Evolutionary conservation across 2,329 filamentous ascomycete genomes (phyloP).

Genomic region (Magnaporthiopsis poae): DNA sequence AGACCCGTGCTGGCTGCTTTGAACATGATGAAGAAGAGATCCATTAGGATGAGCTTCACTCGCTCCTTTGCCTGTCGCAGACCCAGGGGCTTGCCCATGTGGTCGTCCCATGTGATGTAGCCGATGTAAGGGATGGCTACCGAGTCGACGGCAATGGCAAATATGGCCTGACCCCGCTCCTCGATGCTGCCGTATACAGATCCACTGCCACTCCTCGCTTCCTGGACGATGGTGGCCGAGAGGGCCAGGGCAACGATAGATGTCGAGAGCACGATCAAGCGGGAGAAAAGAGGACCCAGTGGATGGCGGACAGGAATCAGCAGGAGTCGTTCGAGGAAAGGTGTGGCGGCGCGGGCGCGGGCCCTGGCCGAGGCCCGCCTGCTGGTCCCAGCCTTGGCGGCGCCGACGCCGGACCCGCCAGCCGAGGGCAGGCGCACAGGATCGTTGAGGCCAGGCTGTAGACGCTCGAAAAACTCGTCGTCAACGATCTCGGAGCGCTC

Average conservation of each 20-base stretch:
- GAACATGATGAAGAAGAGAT: conserved; percentile 95
- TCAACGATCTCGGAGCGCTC: conserved; percentile 41
- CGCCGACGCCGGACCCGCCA: conserved; percentile 33
- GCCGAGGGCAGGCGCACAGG: conserved; percentile 10
- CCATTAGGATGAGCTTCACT: conserved; percentile 77
- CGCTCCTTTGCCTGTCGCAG: conserved; percentile 76
- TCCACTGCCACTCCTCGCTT: conserved; percentile 22
- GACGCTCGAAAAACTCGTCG: conserved; percentile 30
- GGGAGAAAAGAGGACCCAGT: conserved; percentile 75
- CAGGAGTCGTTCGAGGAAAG: conserved; percentile 49
- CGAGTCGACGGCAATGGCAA: conserved; percentile 81
- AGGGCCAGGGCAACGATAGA: conserved; percentile 71
- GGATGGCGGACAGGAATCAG: conserved; percentile 66
- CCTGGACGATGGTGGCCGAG: conserved; percentile 61
- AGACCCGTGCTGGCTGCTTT: conserved; percentile 86
- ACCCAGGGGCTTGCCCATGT: conserved; percentile 84
- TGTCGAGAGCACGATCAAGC: conserved; percentile 71
- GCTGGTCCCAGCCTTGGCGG: neutral
- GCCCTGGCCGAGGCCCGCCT: conserved; percentile 1
- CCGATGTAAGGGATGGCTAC: conserved; percentile 81
- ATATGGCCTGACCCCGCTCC: conserved; percentile 68
- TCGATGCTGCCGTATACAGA: conserved; percentile 27
- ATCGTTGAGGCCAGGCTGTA: conserved; percentile 31
- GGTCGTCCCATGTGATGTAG: conserved; percentile 95
- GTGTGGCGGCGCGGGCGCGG: conserved; percentile 5